These are phyloP conservation scores for Fusarium bulbicola DNA, from an alignment of 2,329 filamentous ascomycete species.

Conservation along the genomic window DNA sequence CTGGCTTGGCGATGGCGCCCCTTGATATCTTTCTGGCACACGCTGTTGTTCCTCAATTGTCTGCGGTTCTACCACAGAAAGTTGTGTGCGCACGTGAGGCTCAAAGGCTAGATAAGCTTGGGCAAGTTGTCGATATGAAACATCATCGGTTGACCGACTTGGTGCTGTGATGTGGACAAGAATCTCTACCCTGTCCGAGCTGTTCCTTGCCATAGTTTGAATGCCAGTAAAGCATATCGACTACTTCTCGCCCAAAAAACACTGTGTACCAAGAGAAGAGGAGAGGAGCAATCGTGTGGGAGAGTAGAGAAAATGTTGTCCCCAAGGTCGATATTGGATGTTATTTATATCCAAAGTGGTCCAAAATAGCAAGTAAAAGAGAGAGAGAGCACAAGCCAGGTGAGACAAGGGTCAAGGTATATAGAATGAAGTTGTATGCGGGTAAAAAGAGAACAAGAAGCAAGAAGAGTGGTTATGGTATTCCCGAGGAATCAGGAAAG, in stretches of 20 bases:
- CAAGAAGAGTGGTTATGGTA: neutral
- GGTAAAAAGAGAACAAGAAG: neutral
- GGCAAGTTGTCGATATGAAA: constrained; percentile 59
- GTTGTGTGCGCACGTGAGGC: constrained; percentile 36
- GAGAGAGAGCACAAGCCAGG: constrained; percentile 26
- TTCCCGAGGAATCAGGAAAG: neutral
- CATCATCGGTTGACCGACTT: constrained; percentile 58
- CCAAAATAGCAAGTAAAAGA: constrained; percentile 9
- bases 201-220: constrained; percentile 40
- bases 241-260: constrained; percentile 2
- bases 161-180: constrained; percentile 65
- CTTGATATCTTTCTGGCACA: neutral
- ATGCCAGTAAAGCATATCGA: constrained; percentile 38
- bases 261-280: neutral
- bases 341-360: constrained; percentile 11
- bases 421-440: neutral
- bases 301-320: neutral
- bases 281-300: neutral
- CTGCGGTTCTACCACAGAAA: constrained; percentile 7
- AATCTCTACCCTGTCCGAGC: constrained; percentile 56
- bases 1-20: constrained; percentile 15
- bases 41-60: neutral
- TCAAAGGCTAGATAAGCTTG: constrained; percentile 61
- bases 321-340: neutral
- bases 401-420: constrained; percentile 3